Percentiles rank a stretch among this genome's conserved stretches.
Conservation (phyloP, 2,329 filamentous ascomycete genomes). For the Aureobasidium musti region DNA sequence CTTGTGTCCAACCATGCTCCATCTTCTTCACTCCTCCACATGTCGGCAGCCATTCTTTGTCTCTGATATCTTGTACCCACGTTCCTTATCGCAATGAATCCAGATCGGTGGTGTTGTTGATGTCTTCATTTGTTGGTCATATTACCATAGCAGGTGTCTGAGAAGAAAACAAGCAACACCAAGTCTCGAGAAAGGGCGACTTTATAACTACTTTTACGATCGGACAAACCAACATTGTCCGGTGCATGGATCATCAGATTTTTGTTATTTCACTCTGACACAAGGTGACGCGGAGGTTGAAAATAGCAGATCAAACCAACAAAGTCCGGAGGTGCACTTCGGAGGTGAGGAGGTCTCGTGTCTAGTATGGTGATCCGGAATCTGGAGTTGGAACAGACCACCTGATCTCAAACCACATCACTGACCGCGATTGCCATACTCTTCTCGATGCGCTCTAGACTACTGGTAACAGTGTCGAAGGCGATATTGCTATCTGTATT, state of each 20-base stretch:
- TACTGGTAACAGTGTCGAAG: no score
- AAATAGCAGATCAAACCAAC: conserved; percentile 28
- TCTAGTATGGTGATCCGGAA: conserved; percentile 19
- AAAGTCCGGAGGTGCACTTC: conserved; percentile 25
- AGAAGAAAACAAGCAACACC: conserved; percentile 3
- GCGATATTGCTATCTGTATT: not conserved
- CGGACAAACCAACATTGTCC: conserved; percentile 29
- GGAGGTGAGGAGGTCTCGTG: conserved; percentile 27
- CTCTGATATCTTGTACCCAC: no score
- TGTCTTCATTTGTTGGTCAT: not conserved
- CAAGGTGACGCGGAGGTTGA: conserved; percentile 7
- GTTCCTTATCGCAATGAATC: not conserved
- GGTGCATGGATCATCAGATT: conserved; percentile 22
- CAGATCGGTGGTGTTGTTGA: not conserved
- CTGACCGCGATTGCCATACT: not conserved
- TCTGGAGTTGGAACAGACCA: conserved; percentile 4
- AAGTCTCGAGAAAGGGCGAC: not conserved
- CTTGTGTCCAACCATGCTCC: not conserved
- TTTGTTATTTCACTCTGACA: not conserved
- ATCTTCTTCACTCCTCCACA: not conserved
- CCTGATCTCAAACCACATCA: not conserved
- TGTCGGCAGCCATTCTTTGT: not conserved
- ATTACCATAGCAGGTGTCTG: not conserved
- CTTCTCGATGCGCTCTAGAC: not conserved
- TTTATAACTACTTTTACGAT: conserved; percentile 15